Evolutionary conservation across 176 grass and related monocot species (phyloP).

Genomic region (Phragmites australis): DNA sequence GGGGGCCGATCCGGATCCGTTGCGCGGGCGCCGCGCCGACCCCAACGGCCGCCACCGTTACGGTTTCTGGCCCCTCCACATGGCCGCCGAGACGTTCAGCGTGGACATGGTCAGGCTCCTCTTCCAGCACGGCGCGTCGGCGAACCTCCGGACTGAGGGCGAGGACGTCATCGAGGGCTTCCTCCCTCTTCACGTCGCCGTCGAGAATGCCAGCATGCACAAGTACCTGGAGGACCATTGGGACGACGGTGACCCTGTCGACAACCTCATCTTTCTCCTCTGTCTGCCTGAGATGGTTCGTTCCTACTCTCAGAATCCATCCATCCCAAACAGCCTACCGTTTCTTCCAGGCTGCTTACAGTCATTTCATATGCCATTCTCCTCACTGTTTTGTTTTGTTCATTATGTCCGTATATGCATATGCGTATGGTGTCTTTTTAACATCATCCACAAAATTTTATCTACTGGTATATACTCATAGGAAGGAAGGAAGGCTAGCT

Average conservation of each 20-base stretch:
- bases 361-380: too few relatives aligned
- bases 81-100: background rate
- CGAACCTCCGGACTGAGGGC: background rate
- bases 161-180: background rate
- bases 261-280: background rate
- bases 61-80: background rate
- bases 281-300: slow-evolving; percentile 27
- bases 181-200: background rate
- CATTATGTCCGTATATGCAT: background rate
- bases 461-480: background rate
- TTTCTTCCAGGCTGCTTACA: background rate
- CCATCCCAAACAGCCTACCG: too few relatives aligned
- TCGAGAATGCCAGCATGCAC: slow-evolving; percentile 20
- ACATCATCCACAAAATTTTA: too few relatives aligned
- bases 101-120: slow-evolving; percentile 14
- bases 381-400: background rate
- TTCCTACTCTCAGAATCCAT: too few relatives aligned
- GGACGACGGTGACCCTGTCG: background rate
- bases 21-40: background rate
- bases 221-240: slow-evolving; percentile 24
- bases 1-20: background rate
- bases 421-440: too few relatives aligned
- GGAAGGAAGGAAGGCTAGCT: too few relatives aligned
- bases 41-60: background rate
- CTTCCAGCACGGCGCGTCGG: background rate